A percentile compares a stretch with the other conserved stretches of the same genome.
phyloP scores from a whole-genome alignment of 805 yeast species.

The Starmerella bombicola region DNA sequence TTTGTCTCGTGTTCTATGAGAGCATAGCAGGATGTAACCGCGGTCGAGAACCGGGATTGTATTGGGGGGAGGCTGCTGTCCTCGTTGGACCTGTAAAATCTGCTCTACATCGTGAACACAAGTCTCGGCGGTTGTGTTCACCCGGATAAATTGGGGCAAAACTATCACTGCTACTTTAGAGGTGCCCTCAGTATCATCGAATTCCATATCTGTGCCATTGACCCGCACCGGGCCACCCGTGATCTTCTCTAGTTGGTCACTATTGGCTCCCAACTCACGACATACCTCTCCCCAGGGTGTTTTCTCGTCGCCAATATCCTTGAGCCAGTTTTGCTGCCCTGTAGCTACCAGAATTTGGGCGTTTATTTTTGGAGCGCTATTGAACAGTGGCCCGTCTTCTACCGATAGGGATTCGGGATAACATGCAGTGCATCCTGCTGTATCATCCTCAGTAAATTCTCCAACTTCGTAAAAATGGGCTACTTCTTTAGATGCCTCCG shows the following conservation, averaged over 20 bases:
- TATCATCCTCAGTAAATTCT: slow-evolving; percentile 15
- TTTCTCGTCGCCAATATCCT: slow-evolving; percentile 43
- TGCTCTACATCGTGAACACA: slow-evolving; percentile 20
- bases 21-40: slow-evolving; percentile 55
- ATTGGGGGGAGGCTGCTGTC: slow-evolving; percentile 16
- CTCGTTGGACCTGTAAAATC: slow-evolving; percentile 15
- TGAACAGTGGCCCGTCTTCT: slow-evolving; percentile 44
- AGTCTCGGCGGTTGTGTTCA: slow-evolving; percentile 22
- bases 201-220: slow-evolving; percentile 24
- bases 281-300: slow-evolving; percentile 26
- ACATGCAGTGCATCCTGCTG: slow-evolving; percentile 16
- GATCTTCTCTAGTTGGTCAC: slow-evolving; percentile 6
- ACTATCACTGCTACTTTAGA: slow-evolving; percentile 17
- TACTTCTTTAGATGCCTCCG: slow-evolving; percentile 8
- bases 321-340: slow-evolving; percentile 74
- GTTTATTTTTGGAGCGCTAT: slow-evolving; percentile 55
- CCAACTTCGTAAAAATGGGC: slow-evolving; percentile 14
- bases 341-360: slow-evolving; percentile 73
- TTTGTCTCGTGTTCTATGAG: slow-evolving; percentile 84
- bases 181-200: slow-evolving; percentile 10
- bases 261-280: slow-evolving; percentile 27
- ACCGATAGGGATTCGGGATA: slow-evolving; percentile 34
- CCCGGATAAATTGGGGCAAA: slow-evolving; percentile 28
- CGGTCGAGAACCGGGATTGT: slow-evolving; percentile 13
- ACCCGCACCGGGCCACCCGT: slow-evolving; percentile 23